These are phyloP conservation scores for Lipomyces anomalus DNA, from an alignment of 805 yeast species.

Conservation along the genomic window DNA sequence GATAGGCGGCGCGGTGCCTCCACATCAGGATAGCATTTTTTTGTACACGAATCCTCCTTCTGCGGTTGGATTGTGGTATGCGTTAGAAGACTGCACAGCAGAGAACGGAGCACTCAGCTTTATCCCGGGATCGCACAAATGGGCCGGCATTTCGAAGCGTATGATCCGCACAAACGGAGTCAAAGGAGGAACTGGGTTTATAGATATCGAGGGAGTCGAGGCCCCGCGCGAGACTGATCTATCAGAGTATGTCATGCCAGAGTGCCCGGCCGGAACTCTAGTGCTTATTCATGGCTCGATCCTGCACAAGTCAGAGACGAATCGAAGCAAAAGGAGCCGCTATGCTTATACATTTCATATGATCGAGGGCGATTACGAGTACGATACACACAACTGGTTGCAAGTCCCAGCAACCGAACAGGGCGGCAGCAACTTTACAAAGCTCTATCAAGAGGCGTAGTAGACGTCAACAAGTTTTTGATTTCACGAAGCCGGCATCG, in stretches of 20 bases:
- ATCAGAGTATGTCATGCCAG: slow-evolving; percentile 46
- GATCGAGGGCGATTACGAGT: slow-evolving; percentile 58
- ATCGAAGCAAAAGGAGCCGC: slow-evolving; percentile 50
- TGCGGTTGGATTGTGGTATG: slow-evolving; percentile 78
- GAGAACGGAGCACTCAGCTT: slow-evolving; percentile 65
- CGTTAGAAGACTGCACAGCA: slow-evolving; percentile 64
- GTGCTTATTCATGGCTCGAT: slow-evolving; percentile 67
- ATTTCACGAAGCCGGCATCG: too few species aligned
- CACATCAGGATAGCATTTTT: slow-evolving; percentile 72
- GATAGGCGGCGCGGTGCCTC: slow-evolving; percentile 66
- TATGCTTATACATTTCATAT: slow-evolving; percentile 77
- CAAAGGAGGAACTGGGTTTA: slow-evolving; percentile 54
- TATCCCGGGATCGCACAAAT: slow-evolving; percentile 65
- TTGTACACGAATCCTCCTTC: slow-evolving; percentile 64
- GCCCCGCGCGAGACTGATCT: slow-evolving; percentile 28
- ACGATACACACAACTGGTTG: slow-evolving; percentile 67
- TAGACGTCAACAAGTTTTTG: too few species aligned
- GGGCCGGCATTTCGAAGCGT: slow-evolving; percentile 50
- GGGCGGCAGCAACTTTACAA: slow-evolving; percentile 59
- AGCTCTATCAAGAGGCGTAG: slow-evolving; percentile 30
- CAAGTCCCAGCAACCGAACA: slow-evolving; percentile 56
- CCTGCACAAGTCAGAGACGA: slow-evolving; percentile 63
- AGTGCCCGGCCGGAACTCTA: slow-evolving; percentile 66
- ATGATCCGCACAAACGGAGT: slow-evolving; percentile 51
- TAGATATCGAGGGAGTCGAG: slow-evolving; percentile 33